A percentile compares a stretch with the other conserved stretches of the same genome.
These are phyloP conservation scores for Otatea glauca DNA, from an alignment of 176 grass and related monocot species.

Conservation along the genomic window DNA sequence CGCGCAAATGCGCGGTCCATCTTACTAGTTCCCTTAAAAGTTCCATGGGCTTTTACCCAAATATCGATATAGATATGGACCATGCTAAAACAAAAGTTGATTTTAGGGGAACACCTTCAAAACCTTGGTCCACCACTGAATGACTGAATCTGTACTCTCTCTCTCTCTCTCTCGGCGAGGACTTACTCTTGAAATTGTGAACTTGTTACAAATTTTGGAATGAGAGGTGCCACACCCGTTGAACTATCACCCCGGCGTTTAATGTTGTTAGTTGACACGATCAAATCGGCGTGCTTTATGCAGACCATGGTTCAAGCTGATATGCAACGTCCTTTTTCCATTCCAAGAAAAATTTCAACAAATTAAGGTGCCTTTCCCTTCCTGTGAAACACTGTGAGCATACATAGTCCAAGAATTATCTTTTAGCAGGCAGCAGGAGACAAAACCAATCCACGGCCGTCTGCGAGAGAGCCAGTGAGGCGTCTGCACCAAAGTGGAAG, in stretches of 20 bases:
- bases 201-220: neutral
- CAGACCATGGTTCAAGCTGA: neutral
- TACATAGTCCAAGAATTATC: slow-evolving; percentile 10
- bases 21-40: too few relatives aligned
- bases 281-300: neutral
- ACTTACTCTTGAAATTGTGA: neutral
- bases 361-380: neutral
- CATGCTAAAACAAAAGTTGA: neutral
- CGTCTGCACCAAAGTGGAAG: neutral
- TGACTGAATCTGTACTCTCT: neutral
- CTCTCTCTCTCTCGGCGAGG: neutral
- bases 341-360: neutral
- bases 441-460: neutral
- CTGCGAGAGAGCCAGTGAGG: neutral
- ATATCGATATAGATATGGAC: neutral
- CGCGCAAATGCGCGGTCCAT: too few relatives aligned
- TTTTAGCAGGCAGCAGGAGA: slow-evolving; percentile 4
- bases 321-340: neutral
- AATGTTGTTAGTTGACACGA: neutral
- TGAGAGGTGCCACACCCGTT: neutral
- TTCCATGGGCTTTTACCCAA: neutral
- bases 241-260: neutral
- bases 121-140: neutral
- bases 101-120: neutral
- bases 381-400: neutral